phyloP scores from a whole-genome alignment of 345 rosid species.

The Eucalyptus coolabah region DNA sequence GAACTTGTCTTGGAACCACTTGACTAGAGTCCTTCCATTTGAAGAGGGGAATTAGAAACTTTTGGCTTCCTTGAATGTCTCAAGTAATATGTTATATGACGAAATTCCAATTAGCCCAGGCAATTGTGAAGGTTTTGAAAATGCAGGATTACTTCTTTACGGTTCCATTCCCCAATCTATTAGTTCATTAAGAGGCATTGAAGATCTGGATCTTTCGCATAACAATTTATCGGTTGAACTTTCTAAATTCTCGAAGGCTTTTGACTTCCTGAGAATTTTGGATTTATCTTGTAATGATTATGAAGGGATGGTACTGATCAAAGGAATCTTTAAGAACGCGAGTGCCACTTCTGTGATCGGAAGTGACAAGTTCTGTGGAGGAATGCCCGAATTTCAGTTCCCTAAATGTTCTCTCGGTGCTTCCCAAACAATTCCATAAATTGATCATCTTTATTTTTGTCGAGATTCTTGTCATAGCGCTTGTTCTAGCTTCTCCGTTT shows the following conservation, averaged over 20 bases:
- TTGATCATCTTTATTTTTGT: not conserved
- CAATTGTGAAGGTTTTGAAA: not conserved
- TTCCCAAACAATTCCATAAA: not conserved
- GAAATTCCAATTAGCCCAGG: not conserved
- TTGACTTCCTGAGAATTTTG: not conserved
- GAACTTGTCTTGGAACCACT: no score
- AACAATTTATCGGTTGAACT: not conserved
- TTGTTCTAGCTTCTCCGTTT: not conserved
- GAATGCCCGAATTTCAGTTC: not conserved
- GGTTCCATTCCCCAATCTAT: not conserved
- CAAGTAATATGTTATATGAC: not conserved
- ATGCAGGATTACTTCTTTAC: not conserved
- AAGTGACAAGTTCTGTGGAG: not conserved
- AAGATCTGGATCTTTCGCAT: not conserved
- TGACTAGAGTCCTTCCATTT: no score
- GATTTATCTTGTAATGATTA: not conserved
- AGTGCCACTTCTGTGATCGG: rapidly evolving
- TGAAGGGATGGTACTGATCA: rapidly evolving
- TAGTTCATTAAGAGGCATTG: not conserved
- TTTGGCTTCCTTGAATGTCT: no score
- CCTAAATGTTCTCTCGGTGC: not conserved
- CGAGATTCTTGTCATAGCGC: not conserved
- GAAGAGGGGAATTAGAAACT: no score
- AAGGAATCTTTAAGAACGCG: not conserved
- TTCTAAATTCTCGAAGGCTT: not conserved